These are phyloP conservation scores for Metschnikowia proteae DNA, from an alignment of 805 yeast genomes.

Conservation along the genomic window DNA sequence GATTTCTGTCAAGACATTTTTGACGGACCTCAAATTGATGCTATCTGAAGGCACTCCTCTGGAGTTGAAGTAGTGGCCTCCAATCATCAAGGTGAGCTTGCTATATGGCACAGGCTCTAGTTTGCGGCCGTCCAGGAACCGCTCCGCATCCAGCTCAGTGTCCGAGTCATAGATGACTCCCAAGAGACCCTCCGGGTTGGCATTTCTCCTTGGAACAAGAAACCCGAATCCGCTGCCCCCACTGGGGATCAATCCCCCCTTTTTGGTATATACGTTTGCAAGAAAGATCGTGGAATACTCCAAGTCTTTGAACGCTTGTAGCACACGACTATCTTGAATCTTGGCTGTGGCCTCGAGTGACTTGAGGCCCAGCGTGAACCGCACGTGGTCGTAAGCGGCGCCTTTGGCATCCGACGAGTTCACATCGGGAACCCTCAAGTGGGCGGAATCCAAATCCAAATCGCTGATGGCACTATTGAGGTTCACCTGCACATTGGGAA, in stretches of 20 bases:
- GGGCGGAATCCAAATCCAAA: constrained; percentile 19
- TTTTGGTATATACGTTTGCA: constrained; percentile 58
- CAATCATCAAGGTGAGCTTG: constrained; percentile 85
- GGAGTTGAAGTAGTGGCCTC: constrained; percentile 59
- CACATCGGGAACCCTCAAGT: constrained; percentile 1
- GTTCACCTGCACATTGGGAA: constrained; percentile 41
- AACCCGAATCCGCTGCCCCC: constrained; percentile 76
- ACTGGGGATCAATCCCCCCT: constrained; percentile 33
- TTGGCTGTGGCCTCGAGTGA: constrained; percentile 29
- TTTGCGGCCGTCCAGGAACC: constrained; percentile 16
- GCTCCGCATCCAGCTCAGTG: constrained; percentile 51
- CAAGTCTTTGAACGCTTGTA: constrained; percentile 21
- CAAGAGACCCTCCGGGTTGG: constrained; percentile 54
- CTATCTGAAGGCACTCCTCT: constrained; percentile 29
- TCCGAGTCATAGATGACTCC: constrained; percentile 93
- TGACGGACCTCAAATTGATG: constrained; percentile 25
- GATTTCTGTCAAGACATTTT: constrained; percentile 23
- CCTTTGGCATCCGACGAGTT: background rate
- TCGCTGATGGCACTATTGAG: constrained; percentile 24
- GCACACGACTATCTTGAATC: constrained; percentile 6
- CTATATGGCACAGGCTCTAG: constrained; percentile 41
- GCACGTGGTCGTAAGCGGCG: constrained; percentile 48
- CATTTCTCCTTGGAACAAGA: constrained; percentile 59
- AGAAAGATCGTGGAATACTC: constrained; percentile 54
- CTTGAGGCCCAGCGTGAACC: constrained; percentile 54